phyloP scores from a whole-genome alignment of 192 early-diverging fungal genomes.

The Pilaira anomala region DNA sequence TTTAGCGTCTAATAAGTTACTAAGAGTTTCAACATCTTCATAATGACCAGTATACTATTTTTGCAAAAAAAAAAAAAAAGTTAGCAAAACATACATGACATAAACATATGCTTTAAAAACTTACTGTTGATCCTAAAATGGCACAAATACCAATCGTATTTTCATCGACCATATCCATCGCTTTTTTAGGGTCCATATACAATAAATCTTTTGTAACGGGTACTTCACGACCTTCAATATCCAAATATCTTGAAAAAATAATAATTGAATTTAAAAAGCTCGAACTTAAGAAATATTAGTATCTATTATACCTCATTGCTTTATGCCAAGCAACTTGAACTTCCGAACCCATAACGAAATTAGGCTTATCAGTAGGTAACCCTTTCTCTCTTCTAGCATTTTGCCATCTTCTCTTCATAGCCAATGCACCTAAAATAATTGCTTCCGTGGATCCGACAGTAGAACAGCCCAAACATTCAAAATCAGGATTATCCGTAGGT shows the following conservation, averaged over 20 bases:
- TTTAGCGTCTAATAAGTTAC: slow-evolving; percentile 58
- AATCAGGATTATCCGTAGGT: slow-evolving; percentile 31
- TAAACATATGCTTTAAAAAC: neutral
- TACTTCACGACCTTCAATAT: slow-evolving; percentile 39
- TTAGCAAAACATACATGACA: neutral
- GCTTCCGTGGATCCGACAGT: slow-evolving; percentile 82
- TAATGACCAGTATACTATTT: slow-evolving; percentile 74
- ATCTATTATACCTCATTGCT: slow-evolving; percentile 2
- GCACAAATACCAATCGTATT: slow-evolving; percentile 81
- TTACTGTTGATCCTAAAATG: slow-evolving; percentile 69
- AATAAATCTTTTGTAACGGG: slow-evolving; percentile 36
- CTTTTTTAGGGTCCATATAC: slow-evolving; percentile 61
- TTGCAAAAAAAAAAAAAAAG: neutral
- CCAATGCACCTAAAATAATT: slow-evolving; percentile 70
- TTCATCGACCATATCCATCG: slow-evolving; percentile 69
- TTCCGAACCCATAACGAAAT: slow-evolving; percentile 74
- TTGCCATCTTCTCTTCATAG: slow-evolving; percentile 80
- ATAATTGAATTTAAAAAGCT: neutral
- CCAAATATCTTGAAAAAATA: slow-evolving; percentile 21
- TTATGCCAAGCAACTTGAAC: slow-evolving; percentile 55
- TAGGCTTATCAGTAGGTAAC: slow-evolving; percentile 66
- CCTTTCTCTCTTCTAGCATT: slow-evolving; percentile 53
- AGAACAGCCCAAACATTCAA: slow-evolving; percentile 60
- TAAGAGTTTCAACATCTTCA: slow-evolving; percentile 68
- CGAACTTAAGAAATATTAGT: neutral